Evolutionary conservation across 2,329 filamentous ascomycete species (phyloP), one percentile per base, ranked within the genome.

Genomic region (Fusarium incarnatum): DNA sequence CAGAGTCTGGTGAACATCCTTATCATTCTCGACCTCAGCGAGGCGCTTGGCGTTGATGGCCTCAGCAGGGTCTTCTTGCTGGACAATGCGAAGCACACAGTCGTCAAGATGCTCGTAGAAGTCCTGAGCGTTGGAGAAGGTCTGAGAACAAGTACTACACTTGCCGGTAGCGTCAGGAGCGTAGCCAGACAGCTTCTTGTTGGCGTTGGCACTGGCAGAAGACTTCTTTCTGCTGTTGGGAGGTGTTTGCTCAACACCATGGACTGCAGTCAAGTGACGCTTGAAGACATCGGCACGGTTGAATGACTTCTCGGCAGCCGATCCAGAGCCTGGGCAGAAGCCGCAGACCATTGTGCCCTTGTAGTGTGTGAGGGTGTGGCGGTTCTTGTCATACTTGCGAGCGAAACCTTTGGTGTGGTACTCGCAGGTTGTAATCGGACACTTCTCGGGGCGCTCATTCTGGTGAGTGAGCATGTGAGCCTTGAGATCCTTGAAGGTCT

Each of bases 331-430:
- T 2, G 94, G 93, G 76, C 94, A 97, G 83, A 97, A 98, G 30
- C 94, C 94, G 78, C 94, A 98, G 25, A 97, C 93, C 94, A 97
- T 97, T 50, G 93, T 97, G 42, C 94, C 94, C 83, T 97, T 97
- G 87, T 97, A 98, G 80, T 98, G 94, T 8, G 94, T 98, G 68
- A 97, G 82, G 8, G 94, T 97, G 80, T 98, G 94, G 46, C 94
- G 86, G 82, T 97, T 97, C 86, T 97, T 97, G 84, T 98, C 94
- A 79, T 98, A 98, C 82, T 97, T 97, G 74, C 94, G 88, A 13
- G 94, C 94, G 77, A 98, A 98, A 6, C 94, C 94, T 82, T 97
- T 97, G 77, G 88, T 84, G 83, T 97, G 91, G 81, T 97, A 98
- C 76, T 97, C 94, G 83, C 94, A 98, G 0, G 91, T 96, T 61